A percentile compares a stretch with the other conserved stretches of the same genome.
Evolutionary conservation across 2,329 filamentous ascomycete genomes (phyloP).

Genomic region (Fusarium sp.): DNA sequence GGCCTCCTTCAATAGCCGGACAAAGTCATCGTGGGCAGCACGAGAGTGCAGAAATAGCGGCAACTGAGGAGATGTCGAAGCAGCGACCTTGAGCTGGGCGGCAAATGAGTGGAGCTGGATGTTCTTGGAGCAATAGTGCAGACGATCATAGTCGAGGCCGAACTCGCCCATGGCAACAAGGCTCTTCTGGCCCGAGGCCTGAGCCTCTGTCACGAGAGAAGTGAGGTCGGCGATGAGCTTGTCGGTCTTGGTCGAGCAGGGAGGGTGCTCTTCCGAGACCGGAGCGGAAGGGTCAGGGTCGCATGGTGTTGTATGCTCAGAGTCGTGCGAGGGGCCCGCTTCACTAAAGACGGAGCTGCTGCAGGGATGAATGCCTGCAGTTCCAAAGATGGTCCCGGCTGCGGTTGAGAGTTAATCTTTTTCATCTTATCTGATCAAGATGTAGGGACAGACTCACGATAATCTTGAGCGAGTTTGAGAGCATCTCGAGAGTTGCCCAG

Average conservation of each 20-base stretch:
- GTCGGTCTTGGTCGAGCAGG: conserved; percentile 56
- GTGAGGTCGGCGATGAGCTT: conserved; percentile 68
- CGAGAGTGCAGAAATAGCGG: conserved; percentile 93
- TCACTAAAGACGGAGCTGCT: conserved; percentile 80
- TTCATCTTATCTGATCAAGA: neutral
- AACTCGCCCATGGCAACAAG: conserved; percentile 92
- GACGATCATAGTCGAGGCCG: conserved; percentile 92
- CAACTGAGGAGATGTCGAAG: conserved; percentile 73
- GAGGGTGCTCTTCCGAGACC: conserved; percentile 59
- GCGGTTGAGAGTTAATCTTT: conserved; percentile 18
- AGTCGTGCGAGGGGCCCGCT: conserved; percentile 54
- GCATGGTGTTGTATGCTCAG: conserved; percentile 61
- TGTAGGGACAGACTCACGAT: conserved; percentile 64
- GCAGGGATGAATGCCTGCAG: conserved; percentile 94
- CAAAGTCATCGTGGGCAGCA: conserved; percentile 86
- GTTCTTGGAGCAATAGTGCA: conserved; percentile 81
- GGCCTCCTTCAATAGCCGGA: conserved; percentile 69
- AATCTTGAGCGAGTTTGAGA: conserved; percentile 74
- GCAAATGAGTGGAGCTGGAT: conserved; percentile 87
- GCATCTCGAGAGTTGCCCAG: conserved; percentile 80
- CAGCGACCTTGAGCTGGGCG: conserved; percentile 80
- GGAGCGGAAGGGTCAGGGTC: conserved; percentile 61
- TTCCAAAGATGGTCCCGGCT: conserved; percentile 87
- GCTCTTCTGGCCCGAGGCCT: conserved; percentile 51
- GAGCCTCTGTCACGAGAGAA: conserved; percentile 68